Evolutionary conservation across 768 basidiomycete species (phyloP), one percentile per base, ranked within the genome.

Genomic region (Cystobasidium ongulense): DNA sequence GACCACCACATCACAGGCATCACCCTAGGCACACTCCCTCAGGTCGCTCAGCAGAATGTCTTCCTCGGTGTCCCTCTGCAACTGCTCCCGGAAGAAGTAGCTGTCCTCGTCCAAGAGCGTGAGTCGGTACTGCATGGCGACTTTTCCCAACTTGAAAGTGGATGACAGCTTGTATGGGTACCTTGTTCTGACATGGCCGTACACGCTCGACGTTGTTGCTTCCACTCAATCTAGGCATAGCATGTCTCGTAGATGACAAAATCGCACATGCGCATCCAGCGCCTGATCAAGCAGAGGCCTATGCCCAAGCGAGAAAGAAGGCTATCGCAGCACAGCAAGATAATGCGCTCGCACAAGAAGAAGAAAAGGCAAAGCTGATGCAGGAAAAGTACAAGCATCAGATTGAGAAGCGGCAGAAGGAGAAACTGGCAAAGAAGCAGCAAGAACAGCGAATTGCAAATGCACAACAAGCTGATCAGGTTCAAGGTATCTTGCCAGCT

Each of bases 31-130:
- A 98, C 96, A 0, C 86, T 99, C 17, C 94, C 96, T 1, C 92
- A 93, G 79, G 85, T 98, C 0, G 88, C 92, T 0, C 94, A 97
- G 78, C 96, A 99, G 82, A 99, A 99, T 83, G 87, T 90, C 1
- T 99, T 99, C 80, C 84, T 99, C 38, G 96, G 96, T 7, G 82
- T 92, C n/a, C 96, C 96, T 0, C 83, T 96, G 5, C 83, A 90
- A 8, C 83, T 98, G 1, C 86, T 91, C 82, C 91, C 92, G 0
- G 96, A 99, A 81, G 96, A 98, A 80, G 91, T 88, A 10, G 91
- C 90, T 13, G 84, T 94, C 36, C 87, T 98, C 5, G 86, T 97
- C 17, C 85, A 89, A 76, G 89, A 90, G 75, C 87, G 96, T 92
- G 74, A 64, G 84, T 77, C 33, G n/a, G 35, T 54, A 36, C 21